Conservation (phyloP, 495 filamentous ascomycete species). For the Penicillium cataractarum region DNA sequence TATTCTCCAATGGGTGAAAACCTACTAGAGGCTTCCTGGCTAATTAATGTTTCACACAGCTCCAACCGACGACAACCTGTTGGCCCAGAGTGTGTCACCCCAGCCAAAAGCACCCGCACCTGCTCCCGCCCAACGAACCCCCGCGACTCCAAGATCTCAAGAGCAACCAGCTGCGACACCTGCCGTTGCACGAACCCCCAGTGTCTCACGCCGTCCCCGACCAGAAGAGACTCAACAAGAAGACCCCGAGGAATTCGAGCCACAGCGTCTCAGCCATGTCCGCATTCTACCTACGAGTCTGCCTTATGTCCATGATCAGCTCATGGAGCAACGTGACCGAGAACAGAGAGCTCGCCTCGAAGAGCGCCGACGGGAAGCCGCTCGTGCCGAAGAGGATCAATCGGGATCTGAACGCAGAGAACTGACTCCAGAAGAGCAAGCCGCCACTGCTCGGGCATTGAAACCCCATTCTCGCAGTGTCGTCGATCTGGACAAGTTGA, state of each 20-base stretch:
- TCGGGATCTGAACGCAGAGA: conserved; percentile 43
- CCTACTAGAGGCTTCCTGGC: not conserved
- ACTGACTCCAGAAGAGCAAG: conserved; percentile 72
- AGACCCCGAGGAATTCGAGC: conserved; percentile 36
- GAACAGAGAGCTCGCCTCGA: conserved; percentile 39
- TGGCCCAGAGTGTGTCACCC: conserved; percentile 31
- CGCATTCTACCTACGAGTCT: conserved; percentile 88
- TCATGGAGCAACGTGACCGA: conserved; percentile 72
- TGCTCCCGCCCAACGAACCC: conserved; percentile 27
- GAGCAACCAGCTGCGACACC: conserved; percentile 17
- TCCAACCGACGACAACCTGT: conserved; percentile 46
- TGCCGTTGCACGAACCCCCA: conserved; percentile 22
- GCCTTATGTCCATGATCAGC: conserved; percentile 84
- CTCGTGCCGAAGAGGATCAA: conserved; percentile 50
- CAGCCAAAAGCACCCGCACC: conserved; percentile 27
- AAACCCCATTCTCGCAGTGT: conserved; percentile 77
- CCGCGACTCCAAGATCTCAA: conserved; percentile 29
- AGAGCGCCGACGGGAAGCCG: conserved; percentile 31
- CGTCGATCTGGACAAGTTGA: conserved; percentile 54
- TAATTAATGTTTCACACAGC: conserved; percentile 30
- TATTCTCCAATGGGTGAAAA: not conserved
- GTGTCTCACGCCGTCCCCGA: conserved; percentile 33
- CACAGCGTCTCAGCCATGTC: conserved; percentile 69
- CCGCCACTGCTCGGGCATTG: conserved; percentile 71
- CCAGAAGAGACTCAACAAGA: conserved; percentile 32